Evolutionary conservation across 1,284 basidiomycete genomes (phyloP).

Genomic region (Bjerkandera adusta): DNA sequence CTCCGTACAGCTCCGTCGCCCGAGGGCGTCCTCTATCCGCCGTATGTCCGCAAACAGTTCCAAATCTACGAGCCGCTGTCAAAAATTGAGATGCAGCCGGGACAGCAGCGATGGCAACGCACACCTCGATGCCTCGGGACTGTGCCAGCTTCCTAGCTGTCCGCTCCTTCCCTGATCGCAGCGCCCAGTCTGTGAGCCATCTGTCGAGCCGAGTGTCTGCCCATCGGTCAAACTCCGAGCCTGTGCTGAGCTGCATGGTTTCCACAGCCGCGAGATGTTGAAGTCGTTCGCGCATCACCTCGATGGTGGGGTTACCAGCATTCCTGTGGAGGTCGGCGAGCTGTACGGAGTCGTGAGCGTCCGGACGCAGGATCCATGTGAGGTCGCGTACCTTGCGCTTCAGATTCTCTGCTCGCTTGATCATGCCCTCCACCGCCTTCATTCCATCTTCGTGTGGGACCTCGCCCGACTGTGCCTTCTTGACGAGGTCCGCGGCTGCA

Average conservation of each 20-base stretch:
- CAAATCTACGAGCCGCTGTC: slow-evolving; percentile 81
- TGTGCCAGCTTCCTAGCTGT: slow-evolving; percentile 69
- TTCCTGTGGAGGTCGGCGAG: slow-evolving; percentile 68
- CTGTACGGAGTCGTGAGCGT: slow-evolving; percentile 33
- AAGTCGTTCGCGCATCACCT: slow-evolving; percentile 70
- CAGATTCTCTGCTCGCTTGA: slow-evolving; percentile 68
- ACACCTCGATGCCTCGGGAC: slow-evolving; percentile 71
- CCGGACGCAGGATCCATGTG: background rate
- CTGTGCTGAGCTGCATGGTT: slow-evolving; percentile 44
- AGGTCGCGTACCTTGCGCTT: slow-evolving; percentile 70
- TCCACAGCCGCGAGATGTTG: slow-evolving; percentile 68
- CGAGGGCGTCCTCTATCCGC: slow-evolving; percentile 81
- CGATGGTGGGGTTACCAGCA: slow-evolving; percentile 63
- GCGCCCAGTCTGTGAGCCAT: slow-evolving; percentile 91
- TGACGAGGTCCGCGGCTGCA: slow-evolving; percentile 52
- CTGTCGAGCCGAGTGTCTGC: slow-evolving; percentile 79
- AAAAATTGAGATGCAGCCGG: background rate
- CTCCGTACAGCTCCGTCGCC: slow-evolving; percentile 76
- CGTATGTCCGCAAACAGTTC: slow-evolving; percentile 89
- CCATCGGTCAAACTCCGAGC: slow-evolving; percentile 71
- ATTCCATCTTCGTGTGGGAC: slow-evolving; percentile 51
- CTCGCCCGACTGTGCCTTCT: slow-evolving; percentile 37
- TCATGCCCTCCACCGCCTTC: slow-evolving; percentile 71
- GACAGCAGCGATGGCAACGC: slow-evolving; percentile 17
- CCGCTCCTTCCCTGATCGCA: slow-evolving; percentile 71